A percentile compares a stretch with the other conserved stretches of the same genome.
Evolutionary conservation across 176 grass and related monocot genomes (phyloP).

Genomic region (Musa itinerans): DNA sequence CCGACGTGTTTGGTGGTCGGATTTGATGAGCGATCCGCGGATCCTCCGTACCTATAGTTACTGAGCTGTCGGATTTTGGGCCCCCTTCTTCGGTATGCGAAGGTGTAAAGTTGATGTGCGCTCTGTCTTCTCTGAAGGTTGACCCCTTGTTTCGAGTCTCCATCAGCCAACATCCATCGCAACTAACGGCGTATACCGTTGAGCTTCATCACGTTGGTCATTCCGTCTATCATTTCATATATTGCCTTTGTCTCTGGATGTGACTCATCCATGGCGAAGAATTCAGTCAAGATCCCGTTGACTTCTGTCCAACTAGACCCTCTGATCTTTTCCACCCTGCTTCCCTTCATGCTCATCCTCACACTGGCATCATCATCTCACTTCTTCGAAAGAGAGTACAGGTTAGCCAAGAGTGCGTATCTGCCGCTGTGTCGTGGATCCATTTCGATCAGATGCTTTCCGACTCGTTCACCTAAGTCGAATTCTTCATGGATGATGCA

Average conservation of each 20-base stretch:
- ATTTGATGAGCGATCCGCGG: background rate
- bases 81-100: no score
- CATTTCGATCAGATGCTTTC: background rate
- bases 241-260: conserved; percentile 1
- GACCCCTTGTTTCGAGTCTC: no score
- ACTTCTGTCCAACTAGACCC: conserved; percentile 18
- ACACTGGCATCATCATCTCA: background rate
- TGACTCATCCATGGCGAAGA: conserved; percentile 22
- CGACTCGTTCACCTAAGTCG: conserved; percentile 6
- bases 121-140: no score
- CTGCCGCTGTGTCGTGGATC: conserved; percentile 12
- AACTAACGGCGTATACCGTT: background rate
- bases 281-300: conserved; percentile 9
- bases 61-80: background rate
- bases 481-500: conserved; percentile 16
- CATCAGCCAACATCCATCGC: background rate
- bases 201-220: background rate
- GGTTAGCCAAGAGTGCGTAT: conserved; percentile 18
- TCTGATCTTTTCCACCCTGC: conserved; percentile 12
- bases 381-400: conserved; percentile 4
- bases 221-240: background rate
- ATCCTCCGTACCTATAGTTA: background rate
- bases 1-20: background rate
- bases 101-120: no score
- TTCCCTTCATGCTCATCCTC: conserved; percentile 18